These are phyloP conservation scores for Thraustochytrium sp. DNA, from an alignment of 352 stramenopile species.

Conservation along the genomic window DNA sequence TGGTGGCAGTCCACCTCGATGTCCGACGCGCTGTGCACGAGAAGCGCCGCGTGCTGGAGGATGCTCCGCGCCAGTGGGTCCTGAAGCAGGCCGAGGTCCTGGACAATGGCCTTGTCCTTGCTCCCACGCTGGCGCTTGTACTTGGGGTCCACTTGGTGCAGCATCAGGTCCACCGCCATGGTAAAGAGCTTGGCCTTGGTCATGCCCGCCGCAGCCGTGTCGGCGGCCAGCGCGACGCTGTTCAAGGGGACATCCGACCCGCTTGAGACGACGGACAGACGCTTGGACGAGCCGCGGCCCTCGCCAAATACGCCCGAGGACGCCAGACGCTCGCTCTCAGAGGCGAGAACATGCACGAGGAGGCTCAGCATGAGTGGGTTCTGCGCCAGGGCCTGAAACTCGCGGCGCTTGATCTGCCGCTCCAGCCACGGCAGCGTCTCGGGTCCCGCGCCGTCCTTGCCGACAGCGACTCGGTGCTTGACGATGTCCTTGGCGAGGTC, in stretches of 20 bases:
- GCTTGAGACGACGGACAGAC: too few relatives aligned
- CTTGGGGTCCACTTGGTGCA: background rate
- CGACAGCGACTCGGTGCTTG: background rate
- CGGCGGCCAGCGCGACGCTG: background rate
- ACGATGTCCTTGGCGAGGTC: background rate
- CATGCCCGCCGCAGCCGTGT: background rate
- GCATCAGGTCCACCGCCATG: slow-evolving; percentile 38
- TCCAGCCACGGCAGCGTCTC: background rate
- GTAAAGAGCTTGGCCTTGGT: background rate
- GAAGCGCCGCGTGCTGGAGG: background rate
- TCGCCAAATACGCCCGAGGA: too few relatives aligned
- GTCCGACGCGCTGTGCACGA: background rate
- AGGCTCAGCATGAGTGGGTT: slow-evolving; percentile 37
- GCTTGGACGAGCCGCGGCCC: too few relatives aligned
- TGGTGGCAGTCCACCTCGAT: background rate
- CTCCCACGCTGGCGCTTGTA: background rate
- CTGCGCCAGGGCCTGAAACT: background rate
- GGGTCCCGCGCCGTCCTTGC: background rate
- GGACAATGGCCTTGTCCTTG: slow-evolving; percentile 20
- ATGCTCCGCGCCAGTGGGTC: background rate
- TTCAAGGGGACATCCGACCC: too few relatives aligned
- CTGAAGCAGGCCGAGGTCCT: slow-evolving; percentile 7
- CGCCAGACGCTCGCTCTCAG: background rate
- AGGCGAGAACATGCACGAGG: background rate
- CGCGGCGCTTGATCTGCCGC: background rate